phyloP scores from a whole-genome alignment of 306 rosid species.

The Medicago lupulina region DNA sequence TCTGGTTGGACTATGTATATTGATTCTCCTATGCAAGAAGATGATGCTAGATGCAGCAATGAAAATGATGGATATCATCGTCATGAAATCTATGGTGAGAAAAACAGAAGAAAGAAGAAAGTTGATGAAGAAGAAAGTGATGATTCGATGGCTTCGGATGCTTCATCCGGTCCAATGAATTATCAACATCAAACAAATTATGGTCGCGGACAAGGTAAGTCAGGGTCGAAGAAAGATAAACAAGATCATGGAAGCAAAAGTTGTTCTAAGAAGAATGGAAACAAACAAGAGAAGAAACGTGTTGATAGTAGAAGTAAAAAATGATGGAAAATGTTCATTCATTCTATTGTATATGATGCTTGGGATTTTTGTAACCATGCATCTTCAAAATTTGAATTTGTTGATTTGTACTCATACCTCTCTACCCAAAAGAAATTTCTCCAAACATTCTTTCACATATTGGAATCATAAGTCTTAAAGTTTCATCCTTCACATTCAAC shows the following conservation, averaged over 20 bases:
- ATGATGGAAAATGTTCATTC: slow-evolving; percentile 35
- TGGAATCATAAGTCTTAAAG: slow-evolving; percentile 27
- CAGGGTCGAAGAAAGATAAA: slow-evolving; percentile 54
- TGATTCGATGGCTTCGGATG: slow-evolving; percentile 88
- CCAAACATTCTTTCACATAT: slow-evolving; percentile 35
- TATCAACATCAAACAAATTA: slow-evolving; percentile 17
- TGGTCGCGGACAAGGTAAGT: slow-evolving; percentile 29
- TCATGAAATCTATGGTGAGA: slow-evolving; percentile 23
- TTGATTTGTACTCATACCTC: slow-evolving; percentile 44
- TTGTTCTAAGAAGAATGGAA: slow-evolving; percentile 54
- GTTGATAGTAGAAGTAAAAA: slow-evolving; percentile 61
- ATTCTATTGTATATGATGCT: slow-evolving; percentile 38
- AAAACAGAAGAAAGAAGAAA: slow-evolving; percentile 45
- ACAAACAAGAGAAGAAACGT: slow-evolving; percentile 66
- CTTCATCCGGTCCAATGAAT: slow-evolving; percentile 73
- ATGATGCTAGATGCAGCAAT: slow-evolving; percentile 57
- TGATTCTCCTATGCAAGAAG: slow-evolving; percentile 71
- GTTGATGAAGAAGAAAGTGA: slow-evolving; percentile 68
- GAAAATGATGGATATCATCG: slow-evolving; percentile 37
- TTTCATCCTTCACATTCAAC: slow-evolving; percentile 11
- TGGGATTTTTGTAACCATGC: slow-evolving; percentile 47
- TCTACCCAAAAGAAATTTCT: slow-evolving; percentile 33
- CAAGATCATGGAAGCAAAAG: slow-evolving; percentile 55
- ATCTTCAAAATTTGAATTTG: slow-evolving; percentile 37
- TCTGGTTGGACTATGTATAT: slow-evolving; percentile 91